phyloP scores from a whole-genome alignment of 441 rosid species.

The Kokia cookei region DNA sequence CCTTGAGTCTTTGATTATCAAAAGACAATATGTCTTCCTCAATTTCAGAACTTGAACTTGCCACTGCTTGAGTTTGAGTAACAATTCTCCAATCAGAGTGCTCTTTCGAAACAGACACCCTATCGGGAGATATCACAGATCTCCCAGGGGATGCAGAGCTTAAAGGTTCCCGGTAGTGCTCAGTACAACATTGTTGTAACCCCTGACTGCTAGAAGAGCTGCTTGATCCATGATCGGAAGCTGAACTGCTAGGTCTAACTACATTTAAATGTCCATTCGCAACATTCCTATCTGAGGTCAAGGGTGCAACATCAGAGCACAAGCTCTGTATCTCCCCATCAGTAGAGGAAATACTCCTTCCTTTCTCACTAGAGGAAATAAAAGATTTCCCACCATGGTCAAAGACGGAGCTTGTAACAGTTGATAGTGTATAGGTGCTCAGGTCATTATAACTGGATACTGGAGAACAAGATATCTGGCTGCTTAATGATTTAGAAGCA shows the following conservation, averaged over 20 bases:
- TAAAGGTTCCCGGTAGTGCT: constrained; percentile 33
- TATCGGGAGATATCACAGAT: constrained; percentile 10
- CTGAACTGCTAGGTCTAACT: constrained; percentile 24
- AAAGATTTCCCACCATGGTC: constrained; percentile 17
- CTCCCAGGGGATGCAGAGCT: constrained; percentile 16
- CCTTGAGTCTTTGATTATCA: constrained; percentile 60
- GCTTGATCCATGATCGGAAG: constrained; percentile 31
- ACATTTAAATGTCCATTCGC: constrained; percentile 26
- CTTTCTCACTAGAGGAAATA: constrained; percentile 28
- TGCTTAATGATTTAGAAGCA: constrained; percentile 14
- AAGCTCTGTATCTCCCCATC: constrained; percentile 27
- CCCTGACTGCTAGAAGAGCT: constrained; percentile 32
- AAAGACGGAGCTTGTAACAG: constrained; percentile 25
- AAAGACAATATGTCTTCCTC: constrained; percentile 62
- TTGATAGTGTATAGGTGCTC: constrained; percentile 20
- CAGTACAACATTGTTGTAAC: constrained; percentile 32
- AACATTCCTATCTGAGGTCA: constrained; percentile 29
- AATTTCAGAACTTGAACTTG: constrained; percentile 31
- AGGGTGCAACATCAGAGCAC: constrained; percentile 30
- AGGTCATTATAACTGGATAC: constrained; percentile 29
- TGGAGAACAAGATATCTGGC: constrained; percentile 23
- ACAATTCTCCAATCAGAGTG: constrained; percentile 41
- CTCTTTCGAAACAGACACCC: constrained; percentile 18
- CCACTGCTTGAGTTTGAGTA: constrained; percentile 23
- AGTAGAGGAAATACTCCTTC: constrained; percentile 1